phyloP scores from a whole-genome alignment of 805 yeast genomes.

The Maudiozyma bulderi region DNA sequence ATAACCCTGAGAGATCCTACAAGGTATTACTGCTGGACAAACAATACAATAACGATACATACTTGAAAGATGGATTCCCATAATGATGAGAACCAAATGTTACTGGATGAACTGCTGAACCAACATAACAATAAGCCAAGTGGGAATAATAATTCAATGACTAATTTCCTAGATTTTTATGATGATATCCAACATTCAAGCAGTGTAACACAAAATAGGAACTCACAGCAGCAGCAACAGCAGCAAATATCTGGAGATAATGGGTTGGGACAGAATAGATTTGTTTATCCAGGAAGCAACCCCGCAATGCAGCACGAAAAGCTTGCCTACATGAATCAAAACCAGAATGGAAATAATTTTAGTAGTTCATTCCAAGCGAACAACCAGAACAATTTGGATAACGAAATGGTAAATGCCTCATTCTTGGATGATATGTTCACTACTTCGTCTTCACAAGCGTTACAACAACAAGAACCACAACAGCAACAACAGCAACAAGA shows the following conservation, averaged over 20 bases:
- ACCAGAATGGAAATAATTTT: background rate
- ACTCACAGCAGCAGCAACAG: background rate
- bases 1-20: too few relatives aligned
- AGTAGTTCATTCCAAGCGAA: conserved; percentile 1
- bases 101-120: conserved; percentile 7
- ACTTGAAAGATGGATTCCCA: background rate
- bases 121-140: background rate
- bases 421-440: conserved; percentile 19
- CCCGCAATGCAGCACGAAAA: conserved; percentile 23
- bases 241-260: background rate
- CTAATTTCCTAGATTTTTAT: conserved; percentile 1
- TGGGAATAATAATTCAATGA: background rate
- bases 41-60: background rate
- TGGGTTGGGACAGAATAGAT: background rate
- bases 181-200: background rate
- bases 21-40: too few relatives aligned
- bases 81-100: conserved; percentile 6
- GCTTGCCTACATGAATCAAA: conserved; percentile 8
- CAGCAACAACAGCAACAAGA: background rate
- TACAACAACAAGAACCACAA: background rate
- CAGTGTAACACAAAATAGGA: background rate
- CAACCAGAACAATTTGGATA: background rate
- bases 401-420: conserved; percentile 6
- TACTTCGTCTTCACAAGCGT: conserved; percentile 1
- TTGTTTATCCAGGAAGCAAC: conserved; percentile 4